Conservation (phyloP, 441 rosid genomes). For the Pelargonium fulgidum region DNA sequence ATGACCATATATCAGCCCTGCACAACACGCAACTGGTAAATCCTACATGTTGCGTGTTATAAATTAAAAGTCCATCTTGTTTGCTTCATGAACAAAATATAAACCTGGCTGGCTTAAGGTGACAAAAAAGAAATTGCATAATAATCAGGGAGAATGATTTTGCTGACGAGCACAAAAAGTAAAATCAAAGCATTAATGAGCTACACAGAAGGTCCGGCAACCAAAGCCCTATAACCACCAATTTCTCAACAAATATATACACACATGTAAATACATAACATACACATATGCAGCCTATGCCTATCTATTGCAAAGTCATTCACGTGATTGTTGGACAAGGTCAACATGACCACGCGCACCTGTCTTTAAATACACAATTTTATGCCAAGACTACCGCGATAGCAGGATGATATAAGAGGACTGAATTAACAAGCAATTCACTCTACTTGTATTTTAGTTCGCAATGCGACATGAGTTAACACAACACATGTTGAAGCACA, state of each 20-base stretch:
- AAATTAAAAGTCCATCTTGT: slow-evolving; percentile 10
- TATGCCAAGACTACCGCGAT: too few species aligned
- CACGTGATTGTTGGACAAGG: neutral
- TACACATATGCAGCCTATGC: neutral
- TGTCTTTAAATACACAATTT: neutral
- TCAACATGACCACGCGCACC: neutral
- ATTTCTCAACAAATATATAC: too few species aligned
- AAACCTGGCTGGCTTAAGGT: neutral
- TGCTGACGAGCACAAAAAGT: neutral
- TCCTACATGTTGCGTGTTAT: neutral
- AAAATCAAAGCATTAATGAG: neutral
- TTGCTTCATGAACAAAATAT: slow-evolving; percentile 6
- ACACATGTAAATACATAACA: neutral
- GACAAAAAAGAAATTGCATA: neutral
- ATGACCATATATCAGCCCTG: slow-evolving; percentile 99
- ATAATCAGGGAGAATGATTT: neutral
- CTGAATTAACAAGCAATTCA: neutral
- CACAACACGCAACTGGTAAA: slow-evolving; percentile 24
- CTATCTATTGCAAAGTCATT: neutral
- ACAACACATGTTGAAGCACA: neutral
- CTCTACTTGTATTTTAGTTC: neutral
- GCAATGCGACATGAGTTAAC: neutral
- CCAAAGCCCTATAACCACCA: neutral
- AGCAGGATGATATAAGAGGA: neutral
- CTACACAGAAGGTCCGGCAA: neutral